phyloP scores from a whole-genome alignment of 2,329 filamentous ascomycete genomes.

The Dactylonectria estremocensis region DNA sequence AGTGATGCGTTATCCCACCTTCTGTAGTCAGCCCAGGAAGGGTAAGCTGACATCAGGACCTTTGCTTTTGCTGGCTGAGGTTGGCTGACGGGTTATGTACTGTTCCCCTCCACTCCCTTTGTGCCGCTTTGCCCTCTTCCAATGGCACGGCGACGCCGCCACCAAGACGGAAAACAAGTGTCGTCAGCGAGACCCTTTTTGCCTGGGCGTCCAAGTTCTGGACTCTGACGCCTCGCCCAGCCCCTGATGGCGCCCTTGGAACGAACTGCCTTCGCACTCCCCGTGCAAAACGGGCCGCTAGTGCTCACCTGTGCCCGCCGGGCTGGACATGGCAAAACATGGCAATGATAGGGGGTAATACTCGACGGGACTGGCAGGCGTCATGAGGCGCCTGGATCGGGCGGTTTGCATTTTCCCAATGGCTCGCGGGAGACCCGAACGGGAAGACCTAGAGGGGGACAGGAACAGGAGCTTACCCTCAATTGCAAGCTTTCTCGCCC shows the following conservation, averaged over 20 bases:
- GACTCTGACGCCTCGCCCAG: conserved; percentile 9
- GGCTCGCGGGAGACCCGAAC: background rate
- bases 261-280: conserved; percentile 31
- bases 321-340: background rate
- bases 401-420: background rate
- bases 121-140: conserved; percentile 13
- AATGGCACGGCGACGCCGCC: conserved; percentile 27
- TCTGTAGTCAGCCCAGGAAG: background rate
- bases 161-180: conserved; percentile 24
- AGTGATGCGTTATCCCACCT: background rate
- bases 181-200: conserved; percentile 39
- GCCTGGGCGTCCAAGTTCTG: conserved; percentile 13
- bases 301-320: conserved; percentile 24
- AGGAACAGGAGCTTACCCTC: background rate
- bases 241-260: background rate
- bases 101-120: background rate
- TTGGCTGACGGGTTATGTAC: background rate
- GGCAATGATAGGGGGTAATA: no score
- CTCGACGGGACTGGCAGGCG: background rate
- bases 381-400: conserved; percentile 1
- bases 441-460: background rate
- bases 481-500: background rate
- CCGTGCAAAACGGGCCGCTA: conserved; percentile 10
- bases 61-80: background rate
- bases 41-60: conserved; percentile 33